A percentile compares a stretch with the other conserved stretches of the same genome.
Evolutionary conservation across 2,329 filamentous ascomycete species (phyloP).

Genomic region (Onygena corvina): DNA sequence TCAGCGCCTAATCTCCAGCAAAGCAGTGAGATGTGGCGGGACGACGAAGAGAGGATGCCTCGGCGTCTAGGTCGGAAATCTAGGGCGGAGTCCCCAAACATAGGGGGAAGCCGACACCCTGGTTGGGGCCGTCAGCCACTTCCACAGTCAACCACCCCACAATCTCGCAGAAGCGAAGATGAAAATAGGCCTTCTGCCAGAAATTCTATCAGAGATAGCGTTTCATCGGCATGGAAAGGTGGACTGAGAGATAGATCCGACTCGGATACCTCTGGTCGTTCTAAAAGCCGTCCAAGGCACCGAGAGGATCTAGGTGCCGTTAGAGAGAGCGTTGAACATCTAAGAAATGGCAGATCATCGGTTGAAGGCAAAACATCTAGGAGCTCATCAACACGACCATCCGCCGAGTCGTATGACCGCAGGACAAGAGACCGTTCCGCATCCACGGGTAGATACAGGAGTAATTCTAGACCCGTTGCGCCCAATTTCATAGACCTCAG

Average conservation of each 20-base stretch:
- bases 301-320: conserved; percentile 45
- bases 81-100: conserved; percentile 30
- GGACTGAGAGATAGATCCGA: conserved; percentile 42
- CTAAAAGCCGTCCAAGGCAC: conserved; percentile 41
- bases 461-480: conserved; percentile 26
- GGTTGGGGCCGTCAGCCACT: conserved; percentile 6
- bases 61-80: conserved; percentile 25
- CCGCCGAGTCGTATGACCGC: conserved; percentile 12
- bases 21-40: conserved; percentile 27
- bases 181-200: conserved; percentile 26
- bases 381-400: conserved; percentile 28
- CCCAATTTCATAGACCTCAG: conserved; percentile 26
- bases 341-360: conserved; percentile 20
- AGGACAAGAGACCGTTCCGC: conserved; percentile 26
- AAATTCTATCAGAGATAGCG: conserved; percentile 20
- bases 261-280: conserved; percentile 43
- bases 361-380: conserved; percentile 21
- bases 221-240: conserved; percentile 30
- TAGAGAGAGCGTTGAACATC: conserved; percentile 33
- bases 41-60: conserved; percentile 27
- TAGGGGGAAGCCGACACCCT: conserved; percentile 20
- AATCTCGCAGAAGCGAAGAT: conserved; percentile 23
- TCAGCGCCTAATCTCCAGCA: conserved; percentile 27
- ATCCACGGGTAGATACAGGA: conserved; percentile 30
- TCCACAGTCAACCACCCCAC: conserved; percentile 12